phyloP scores from a whole-genome alignment of 116 monocot species.

The Cymodocea nodosa region DNA sequence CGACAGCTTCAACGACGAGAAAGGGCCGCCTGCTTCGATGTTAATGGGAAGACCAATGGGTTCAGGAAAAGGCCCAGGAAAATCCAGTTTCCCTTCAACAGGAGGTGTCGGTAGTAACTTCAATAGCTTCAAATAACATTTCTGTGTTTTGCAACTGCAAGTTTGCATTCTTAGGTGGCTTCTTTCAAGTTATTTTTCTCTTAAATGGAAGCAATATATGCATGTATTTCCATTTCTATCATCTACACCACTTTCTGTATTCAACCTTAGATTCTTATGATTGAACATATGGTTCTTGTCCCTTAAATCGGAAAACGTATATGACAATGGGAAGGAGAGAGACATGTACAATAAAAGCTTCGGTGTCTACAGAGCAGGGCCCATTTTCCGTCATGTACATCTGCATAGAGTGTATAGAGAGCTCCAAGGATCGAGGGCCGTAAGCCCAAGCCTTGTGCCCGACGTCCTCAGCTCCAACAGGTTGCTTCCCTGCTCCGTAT shows the following conservation, averaged over 20 bases:
- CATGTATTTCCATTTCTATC: background rate
- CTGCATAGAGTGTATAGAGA: background rate
- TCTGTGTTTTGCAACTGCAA: background rate
- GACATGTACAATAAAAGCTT: background rate
- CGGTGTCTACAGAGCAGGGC: background rate
- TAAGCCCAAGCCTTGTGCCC: conserved; percentile 5
- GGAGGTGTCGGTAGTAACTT: conserved; percentile 15
- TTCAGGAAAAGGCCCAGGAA: conserved; percentile 37
- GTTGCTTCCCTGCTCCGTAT: conserved; percentile 11
- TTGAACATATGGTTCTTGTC: background rate
- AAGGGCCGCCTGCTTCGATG: conserved; percentile 9
- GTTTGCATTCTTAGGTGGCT: background rate
- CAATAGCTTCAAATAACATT: conserved; percentile 33
- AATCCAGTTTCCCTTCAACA: conserved; percentile 15
- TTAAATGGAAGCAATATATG: background rate
- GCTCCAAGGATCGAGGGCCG: background rate
- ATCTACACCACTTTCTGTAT: too few species aligned
- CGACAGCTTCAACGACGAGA: conserved; percentile 34
- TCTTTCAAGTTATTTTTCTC: background rate
- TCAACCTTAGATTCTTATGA: background rate
- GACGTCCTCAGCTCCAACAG: conserved; percentile 5
- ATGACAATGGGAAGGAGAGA: background rate
- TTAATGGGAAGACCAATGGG: conserved; percentile 45
- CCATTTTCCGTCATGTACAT: background rate
- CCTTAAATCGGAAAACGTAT: background rate